Evolutionary conservation across 2,329 filamentous ascomycete genomes (phyloP), one percentile per base, ranked within the genome.

Genomic region (Colletotrichum liaoningense): DNA sequence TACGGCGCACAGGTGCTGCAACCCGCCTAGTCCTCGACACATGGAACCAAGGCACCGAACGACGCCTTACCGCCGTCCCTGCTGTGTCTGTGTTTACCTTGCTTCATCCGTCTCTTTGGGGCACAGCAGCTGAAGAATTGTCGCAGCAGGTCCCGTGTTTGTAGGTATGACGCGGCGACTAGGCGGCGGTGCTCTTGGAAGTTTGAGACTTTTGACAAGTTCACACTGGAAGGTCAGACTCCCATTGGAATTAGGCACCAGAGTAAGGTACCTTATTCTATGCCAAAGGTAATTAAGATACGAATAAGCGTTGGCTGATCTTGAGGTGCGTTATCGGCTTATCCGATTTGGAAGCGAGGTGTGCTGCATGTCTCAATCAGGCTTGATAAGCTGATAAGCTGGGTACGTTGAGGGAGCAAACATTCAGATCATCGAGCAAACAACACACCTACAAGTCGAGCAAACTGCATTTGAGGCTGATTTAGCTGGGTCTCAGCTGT

Each of bases 131-230:
- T 49, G 42, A 11, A 22, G 28, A 58, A 54, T 42, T 46, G 68
- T 46, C 68, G 62, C 68, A 70, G 55, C 62, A 70, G 62, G 62
- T 66, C 42, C 55, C 55, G 55, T 70, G 62, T 60, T 30, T 55
- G 63, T 67, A 33, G 42, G 4, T n/a, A 55, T 65, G 67, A 70
- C 54, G 70, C 60, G 46, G 46, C 60, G 42, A 9, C 14, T 28
- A 26, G 46, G 30, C 28, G 66, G 69, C 67, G 52, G 38, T 68
- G 69, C 56, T 62, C 63, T 62, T 62, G 46, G 30, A 30, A 16
- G n/a, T 16, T 49, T 63, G 46, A 62, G 24, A 8, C 12, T 11
- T 8, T n/a, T n/a, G 30, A 22, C 19, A n/a, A 8, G 14, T 42
- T 42, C 14, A 19, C 38, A 24, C 24, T 24, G 24, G 24, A 19